Evolutionary conservation across 1,139 yeast species (phyloP).

Genomic region (Pichia cactophila): DNA sequence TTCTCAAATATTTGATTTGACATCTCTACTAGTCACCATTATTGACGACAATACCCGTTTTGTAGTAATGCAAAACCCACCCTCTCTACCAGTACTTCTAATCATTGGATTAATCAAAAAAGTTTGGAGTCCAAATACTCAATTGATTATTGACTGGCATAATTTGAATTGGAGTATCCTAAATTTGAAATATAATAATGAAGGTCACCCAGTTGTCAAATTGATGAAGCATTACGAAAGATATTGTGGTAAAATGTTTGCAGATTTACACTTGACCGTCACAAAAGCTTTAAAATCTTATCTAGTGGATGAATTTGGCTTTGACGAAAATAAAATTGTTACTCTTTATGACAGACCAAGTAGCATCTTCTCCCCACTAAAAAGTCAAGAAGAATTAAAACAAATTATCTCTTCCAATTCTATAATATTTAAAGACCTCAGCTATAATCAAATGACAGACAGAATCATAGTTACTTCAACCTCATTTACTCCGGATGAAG

Average conservation of each 20-base stretch:
- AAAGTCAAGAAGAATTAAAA: conserved; percentile 15
- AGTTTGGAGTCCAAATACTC: conserved; percentile 48
- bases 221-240: conserved; percentile 52
- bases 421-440: conserved; percentile 32
- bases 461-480: conserved; percentile 77
- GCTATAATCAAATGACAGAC: conserved; percentile 34
- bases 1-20: conserved; percentile 44
- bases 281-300: conserved; percentile 65
- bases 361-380: conserved; percentile 51
- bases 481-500: conserved; percentile 95
- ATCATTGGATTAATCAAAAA: conserved; percentile 48
- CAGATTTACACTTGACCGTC: conserved; percentile 73
- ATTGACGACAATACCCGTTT: conserved; percentile 51
- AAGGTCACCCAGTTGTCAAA: conserved; percentile 55
- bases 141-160: conserved; percentile 90
- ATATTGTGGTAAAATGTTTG: conserved; percentile 44
- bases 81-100: conserved; percentile 75
- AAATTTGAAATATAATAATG: conserved; percentile 51
- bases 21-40: conserved; percentile 41
- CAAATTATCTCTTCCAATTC: conserved; percentile 20
- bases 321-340: conserved; percentile 32
- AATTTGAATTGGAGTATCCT: conserved; percentile 83
- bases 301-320: conserved; percentile 47
- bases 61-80: conserved; percentile 88
- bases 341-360: conserved; percentile 75